Conservation (phyloP, 345 rosid genomes). For the Aegle marmelos region DNA sequence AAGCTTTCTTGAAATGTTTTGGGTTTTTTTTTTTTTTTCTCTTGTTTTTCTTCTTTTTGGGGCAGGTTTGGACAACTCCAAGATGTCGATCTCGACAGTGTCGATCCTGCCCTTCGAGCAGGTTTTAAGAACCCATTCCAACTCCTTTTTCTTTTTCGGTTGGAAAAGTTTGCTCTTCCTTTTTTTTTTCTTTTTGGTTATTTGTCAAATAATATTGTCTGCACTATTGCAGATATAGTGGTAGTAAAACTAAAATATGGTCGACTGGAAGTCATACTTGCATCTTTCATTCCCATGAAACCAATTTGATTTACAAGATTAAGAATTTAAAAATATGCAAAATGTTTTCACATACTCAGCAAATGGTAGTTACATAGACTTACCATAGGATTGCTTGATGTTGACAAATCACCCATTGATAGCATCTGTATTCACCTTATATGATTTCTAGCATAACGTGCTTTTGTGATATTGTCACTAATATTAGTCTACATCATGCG, state of each 20-base stretch:
- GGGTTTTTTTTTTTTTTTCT: background rate
- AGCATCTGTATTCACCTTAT: background rate
- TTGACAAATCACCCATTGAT: background rate
- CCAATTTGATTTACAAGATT: background rate
- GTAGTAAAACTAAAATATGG: background rate
- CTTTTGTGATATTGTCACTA: background rate
- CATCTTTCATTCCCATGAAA: background rate
- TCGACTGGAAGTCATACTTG: background rate
- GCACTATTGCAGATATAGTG: background rate
- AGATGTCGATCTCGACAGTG: constrained; percentile 66
- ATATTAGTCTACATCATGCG: background rate
- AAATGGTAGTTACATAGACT: background rate
- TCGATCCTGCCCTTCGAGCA: constrained; percentile 83
- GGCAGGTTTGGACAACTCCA: constrained; percentile 95
- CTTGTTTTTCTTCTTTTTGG: constrained; percentile 2
- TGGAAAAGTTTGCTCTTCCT: background rate
- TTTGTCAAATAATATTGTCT: background rate
- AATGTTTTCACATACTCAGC: background rate
- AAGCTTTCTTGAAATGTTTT: background rate
- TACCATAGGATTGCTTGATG: background rate
- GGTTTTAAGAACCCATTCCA: constrained; percentile 31
- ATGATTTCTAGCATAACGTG: background rate
- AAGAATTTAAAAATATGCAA: background rate
- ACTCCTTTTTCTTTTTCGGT: background rate
- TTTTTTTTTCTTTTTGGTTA: background rate